These are phyloP conservation scores for Meyerozyma carpophila DNA, from an alignment of 1,139 yeast species.

Conservation along the genomic window DNA sequence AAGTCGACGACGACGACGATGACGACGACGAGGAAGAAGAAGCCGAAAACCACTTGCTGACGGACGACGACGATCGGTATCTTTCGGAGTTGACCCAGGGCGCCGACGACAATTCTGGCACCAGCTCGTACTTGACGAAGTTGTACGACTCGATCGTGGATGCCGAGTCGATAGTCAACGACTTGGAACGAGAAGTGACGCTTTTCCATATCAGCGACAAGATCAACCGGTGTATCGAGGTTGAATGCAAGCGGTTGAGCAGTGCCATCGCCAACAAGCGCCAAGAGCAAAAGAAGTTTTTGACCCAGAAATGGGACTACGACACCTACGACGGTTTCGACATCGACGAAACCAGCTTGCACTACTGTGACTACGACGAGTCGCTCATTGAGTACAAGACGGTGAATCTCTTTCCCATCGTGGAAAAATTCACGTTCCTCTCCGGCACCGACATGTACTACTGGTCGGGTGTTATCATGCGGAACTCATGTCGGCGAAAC, in stretches of 20 bases:
- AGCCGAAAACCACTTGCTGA: slow-evolving; percentile 7
- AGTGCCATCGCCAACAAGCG: slow-evolving; percentile 29
- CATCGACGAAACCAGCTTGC: slow-evolving; percentile 43
- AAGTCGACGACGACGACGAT: slow-evolving; percentile 23
- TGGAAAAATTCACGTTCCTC: slow-evolving; percentile 82
- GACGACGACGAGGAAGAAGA: slow-evolving; percentile 16
- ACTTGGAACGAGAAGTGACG: slow-evolving; percentile 40
- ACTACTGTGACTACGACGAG: slow-evolving; percentile 39
- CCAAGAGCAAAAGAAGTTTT: slow-evolving; percentile 25
- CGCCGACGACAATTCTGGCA: slow-evolving; percentile 4
- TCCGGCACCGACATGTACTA: slow-evolving; percentile 75
- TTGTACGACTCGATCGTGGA: slow-evolving; percentile 31
- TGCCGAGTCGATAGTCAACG: slow-evolving; percentile 31
- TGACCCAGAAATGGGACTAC: slow-evolving; percentile 44
- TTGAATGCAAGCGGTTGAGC: slow-evolving; percentile 30
- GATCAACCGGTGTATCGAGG: slow-evolving; percentile 26
- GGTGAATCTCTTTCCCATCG: slow-evolving; percentile 80
- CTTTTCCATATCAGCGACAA: slow-evolving; percentile 29
- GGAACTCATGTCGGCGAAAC: slow-evolving; percentile 90
- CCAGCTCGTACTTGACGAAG: slow-evolving; percentile 13
- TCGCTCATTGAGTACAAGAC: slow-evolving; percentile 47
- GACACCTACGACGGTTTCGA: slow-evolving; percentile 54
- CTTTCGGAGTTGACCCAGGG: slow-evolving; percentile 10
- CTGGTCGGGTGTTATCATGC: slow-evolving; percentile 97
- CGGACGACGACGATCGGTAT: slow-evolving; percentile 9